Conservation (phyloP, 2,329 filamentous ascomycete species). For the Alternaria novae-zelandiae region DNA sequence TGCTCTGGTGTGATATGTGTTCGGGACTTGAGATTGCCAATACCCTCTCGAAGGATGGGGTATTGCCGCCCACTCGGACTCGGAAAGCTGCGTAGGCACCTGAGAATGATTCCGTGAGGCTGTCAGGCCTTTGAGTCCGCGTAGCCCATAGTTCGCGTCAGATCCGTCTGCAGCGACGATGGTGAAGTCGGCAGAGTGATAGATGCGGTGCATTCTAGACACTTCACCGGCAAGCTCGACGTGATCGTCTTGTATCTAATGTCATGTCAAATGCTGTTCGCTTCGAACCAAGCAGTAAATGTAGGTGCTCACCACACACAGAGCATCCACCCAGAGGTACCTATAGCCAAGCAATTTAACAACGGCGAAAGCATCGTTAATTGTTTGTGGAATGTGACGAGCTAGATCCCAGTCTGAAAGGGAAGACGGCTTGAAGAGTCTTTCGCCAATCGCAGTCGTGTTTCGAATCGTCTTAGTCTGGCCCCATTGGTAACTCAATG, state of each 20-base stretch:
- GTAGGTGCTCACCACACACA: neutral
- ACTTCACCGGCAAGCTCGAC: accelerated
- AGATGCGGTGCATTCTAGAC: neutral
- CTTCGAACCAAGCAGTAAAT: neutral
- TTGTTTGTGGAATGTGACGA: neutral
- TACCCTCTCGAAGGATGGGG: neutral
- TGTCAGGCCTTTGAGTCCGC: neutral
- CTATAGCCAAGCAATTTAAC: neutral
- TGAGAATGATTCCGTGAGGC: neutral
- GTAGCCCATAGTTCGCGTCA: neutral
- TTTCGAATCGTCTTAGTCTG: neutral
- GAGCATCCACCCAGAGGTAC: neutral
- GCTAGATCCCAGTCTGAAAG: neutral
- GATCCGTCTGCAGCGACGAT: neutral
- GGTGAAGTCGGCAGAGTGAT: neutral
- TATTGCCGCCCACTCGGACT: accelerated
- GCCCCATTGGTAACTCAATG: neutral
- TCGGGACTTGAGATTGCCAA: neutral
- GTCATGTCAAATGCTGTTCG: neutral
- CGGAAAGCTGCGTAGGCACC: neutral
- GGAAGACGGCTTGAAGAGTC: accelerated
- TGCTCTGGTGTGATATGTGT: neutral
- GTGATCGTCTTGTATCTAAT: neutral
- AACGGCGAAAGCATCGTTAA: neutral
- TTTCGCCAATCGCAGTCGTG: neutral